Percentiles rank a stretch among this genome's conserved stretches.
Conservation (phyloP, 495 filamentous ascomycete genomes). For the Amphirosellinia nigrospora region DNA sequence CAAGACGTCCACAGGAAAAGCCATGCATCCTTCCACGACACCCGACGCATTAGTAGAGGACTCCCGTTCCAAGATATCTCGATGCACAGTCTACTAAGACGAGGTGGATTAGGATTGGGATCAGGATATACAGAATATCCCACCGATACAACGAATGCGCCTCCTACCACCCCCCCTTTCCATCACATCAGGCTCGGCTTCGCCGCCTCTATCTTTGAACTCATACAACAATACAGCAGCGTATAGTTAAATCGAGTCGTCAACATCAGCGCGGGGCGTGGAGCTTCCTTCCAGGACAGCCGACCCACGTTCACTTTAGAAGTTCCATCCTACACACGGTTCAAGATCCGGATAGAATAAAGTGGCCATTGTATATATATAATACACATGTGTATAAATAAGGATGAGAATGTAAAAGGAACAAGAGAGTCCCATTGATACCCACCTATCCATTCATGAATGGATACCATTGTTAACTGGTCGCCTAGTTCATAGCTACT, state of each 20-base stretch:
- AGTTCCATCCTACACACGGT: not conserved
- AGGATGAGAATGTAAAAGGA: not conserved
- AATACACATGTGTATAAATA: not conserved
- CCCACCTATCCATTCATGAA: not conserved
- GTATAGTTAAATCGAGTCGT: not conserved
- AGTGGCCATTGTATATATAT: not conserved
- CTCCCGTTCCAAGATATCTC: not conserved
- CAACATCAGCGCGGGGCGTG: not conserved
- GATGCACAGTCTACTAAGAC: not conserved
- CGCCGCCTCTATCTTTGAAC: not conserved
- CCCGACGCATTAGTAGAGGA: not conserved
- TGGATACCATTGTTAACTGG: not conserved
- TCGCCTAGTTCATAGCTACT: not conserved
- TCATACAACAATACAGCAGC: not conserved
- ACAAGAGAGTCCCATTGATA: not conserved
- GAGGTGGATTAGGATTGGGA: not conserved
- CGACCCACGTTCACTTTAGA: not conserved
- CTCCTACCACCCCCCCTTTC: not conserved
- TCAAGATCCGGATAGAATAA: not conserved
- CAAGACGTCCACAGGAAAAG: not conserved
- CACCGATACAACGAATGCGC: not conserved
- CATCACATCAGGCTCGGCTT: not conserved
- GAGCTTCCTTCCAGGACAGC: not conserved
- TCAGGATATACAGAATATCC: not conserved
- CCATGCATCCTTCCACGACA: not conserved